Percentiles rank a stretch among this genome's conserved stretches.
phyloP scores from a whole-genome alignment of 139 green algal species.

The Chlamydomonas sp. region DNA sequence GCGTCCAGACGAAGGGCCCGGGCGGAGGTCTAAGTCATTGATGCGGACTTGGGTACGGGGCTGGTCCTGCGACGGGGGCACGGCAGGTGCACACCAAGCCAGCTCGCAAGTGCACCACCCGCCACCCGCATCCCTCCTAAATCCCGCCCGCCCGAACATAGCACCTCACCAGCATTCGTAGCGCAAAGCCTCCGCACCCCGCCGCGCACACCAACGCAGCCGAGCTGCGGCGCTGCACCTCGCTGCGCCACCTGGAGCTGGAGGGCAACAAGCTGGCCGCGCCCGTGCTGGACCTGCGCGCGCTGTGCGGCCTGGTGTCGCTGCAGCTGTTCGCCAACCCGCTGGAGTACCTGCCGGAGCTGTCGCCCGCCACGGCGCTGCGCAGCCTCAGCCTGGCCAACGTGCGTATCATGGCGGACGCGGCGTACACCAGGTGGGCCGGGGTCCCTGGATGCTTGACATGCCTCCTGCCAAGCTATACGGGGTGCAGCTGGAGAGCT shows the following conservation, averaged over 20 bases:
- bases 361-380: conserved; percentile 77
- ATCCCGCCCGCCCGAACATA: too few species aligned
- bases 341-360: conserved; percentile 94
- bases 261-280: conserved; percentile 87
- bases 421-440: conserved; percentile 54
- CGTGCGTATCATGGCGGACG: conserved; percentile 64
- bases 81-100: too few species aligned
- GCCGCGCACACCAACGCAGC: conserved; percentile 52
- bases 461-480: conserved; percentile 15
- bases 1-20: too few species aligned
- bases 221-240: conserved; percentile 75
- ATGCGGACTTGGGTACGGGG: too few species aligned
- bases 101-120: too few species aligned
- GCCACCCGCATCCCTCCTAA: too few species aligned
- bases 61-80: too few species aligned
- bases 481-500: too few species aligned
- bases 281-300: conserved; percentile 78
- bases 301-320: conserved; percentile 45
- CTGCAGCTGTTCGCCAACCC: conserved; percentile 88
- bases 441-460: conserved; percentile 33
- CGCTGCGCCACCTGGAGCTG: conserved; percentile 84
- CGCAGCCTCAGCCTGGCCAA: conserved; percentile 84
- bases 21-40: too few species aligned
- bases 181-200: not conserved
- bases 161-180: too few species aligned